These are phyloP conservation scores for Sclerospora graminicola DNA, from an alignment of 352 stramenopile genomes.

Conservation along the genomic window DNA sequence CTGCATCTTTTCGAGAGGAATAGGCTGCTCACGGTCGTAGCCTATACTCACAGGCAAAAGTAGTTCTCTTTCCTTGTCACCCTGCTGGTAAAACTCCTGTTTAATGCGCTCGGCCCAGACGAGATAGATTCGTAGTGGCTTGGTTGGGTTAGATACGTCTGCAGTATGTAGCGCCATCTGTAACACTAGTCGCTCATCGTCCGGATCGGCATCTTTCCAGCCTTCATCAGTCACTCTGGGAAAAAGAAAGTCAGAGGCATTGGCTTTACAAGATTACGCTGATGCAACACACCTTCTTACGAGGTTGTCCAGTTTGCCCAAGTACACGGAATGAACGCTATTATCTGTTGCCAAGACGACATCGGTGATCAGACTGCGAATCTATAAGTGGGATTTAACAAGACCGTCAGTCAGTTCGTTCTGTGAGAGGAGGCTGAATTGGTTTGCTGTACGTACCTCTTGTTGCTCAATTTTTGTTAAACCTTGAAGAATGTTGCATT, in stretches of 20 bases:
- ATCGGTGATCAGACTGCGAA: constrained; percentile 69
- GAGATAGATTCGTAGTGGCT: constrained; percentile 61
- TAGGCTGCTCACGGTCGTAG: constrained; percentile 83
- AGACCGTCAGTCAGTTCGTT: constrained; percentile 1
- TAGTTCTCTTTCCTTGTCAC: constrained; percentile 88
- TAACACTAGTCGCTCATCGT: constrained; percentile 64
- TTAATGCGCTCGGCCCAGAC: constrained; percentile 87
- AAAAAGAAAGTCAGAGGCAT: background rate
- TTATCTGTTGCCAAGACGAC: constrained; percentile 87
- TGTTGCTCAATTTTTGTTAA: constrained; percentile 67
- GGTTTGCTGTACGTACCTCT: constrained; percentile 26
- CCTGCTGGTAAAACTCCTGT: constrained; percentile 92
- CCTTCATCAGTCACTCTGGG: constrained; percentile 29
- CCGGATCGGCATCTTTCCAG: constrained; percentile 43
- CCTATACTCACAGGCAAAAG: constrained; percentile 82
- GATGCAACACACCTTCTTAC: constrained; percentile 29
- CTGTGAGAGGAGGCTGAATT: background rate
- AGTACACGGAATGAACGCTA: constrained; percentile 68
- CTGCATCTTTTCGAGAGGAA: constrained; percentile 84
- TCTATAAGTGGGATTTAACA: constrained; percentile 9
- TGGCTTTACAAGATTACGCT: background rate
- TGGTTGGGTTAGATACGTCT: constrained; percentile 91
- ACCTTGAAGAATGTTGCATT: constrained; percentile 65
- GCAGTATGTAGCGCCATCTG: constrained; percentile 81
- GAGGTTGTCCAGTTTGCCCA: constrained; percentile 68